phyloP scores from a whole-genome alignment of 2,329 filamentous ascomycete species.

The Botrytis medusae region DNA sequence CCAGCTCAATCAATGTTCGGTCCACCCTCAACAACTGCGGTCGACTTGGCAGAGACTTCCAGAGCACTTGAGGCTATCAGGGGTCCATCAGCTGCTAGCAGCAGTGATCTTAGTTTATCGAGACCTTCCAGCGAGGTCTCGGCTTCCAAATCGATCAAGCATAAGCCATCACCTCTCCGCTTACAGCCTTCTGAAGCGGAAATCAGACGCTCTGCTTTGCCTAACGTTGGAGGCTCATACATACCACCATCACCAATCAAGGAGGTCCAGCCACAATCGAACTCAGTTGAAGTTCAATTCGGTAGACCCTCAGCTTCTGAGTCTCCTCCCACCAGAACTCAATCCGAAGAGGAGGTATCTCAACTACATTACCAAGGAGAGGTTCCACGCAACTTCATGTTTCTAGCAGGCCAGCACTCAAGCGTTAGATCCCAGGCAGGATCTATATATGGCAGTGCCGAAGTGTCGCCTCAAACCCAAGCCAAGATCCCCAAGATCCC shows the following conservation, averaged over 20 bases:
- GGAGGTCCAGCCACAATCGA: background rate
- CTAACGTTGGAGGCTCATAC: background rate
- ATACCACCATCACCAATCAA: conserved; percentile 10
- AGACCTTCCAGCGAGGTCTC: conserved; percentile 1
- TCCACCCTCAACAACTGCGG: conserved; percentile 2
- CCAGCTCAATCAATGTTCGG: conserved; percentile 19
- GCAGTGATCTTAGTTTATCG: background rate
- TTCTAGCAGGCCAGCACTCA: background rate
- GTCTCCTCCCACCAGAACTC: background rate
- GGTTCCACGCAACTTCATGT: conserved; percentile 9
- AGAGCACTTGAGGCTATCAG: background rate
- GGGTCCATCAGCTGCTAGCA: background rate
- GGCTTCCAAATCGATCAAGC: conserved; percentile 13
- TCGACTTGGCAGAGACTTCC: background rate
- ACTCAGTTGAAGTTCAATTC: background rate
- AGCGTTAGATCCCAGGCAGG: conserved; percentile 11
- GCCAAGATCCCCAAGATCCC: background rate
- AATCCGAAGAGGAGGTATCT: conserved; percentile 10
- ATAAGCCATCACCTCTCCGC: conserved; percentile 12
- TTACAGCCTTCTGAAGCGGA: conserved; percentile 12
- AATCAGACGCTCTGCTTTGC: conserved; percentile 1
- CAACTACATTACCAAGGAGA: conserved; percentile 3
- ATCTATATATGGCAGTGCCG: conserved; percentile 1
- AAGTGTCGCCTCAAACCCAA: background rate
- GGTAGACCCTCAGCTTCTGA: background rate